Evolutionary conservation across 371 early-diverging fungal species (phyloP), one percentile per base, ranked within the genome.

Genomic region (Mortierella sp.): DNA sequence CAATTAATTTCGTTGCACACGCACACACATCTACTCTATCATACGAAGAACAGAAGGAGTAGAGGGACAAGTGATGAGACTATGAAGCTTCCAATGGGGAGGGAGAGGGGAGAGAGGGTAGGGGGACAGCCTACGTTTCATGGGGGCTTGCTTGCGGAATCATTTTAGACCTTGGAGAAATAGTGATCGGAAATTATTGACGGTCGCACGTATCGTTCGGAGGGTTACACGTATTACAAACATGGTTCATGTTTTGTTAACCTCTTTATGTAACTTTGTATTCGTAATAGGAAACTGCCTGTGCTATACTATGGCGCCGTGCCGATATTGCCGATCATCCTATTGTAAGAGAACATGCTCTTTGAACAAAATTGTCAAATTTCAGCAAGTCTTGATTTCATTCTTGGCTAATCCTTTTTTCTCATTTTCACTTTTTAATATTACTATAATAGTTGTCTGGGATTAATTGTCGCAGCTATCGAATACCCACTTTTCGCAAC

Each of bases 401-500:
- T 43, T 24, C 43, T 66, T 43, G 15, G 11, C 41, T 19, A 41
- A 57, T 10, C 33, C 8, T 38, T 40, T 45, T 5, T 10, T 8
- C 28, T 6, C 53, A 1, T 47, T 45, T 15, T 43, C 61, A 3
- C 53, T 0, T 47, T 45, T 15, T 53, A 57, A 3, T 58, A 32
- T 21, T 38, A 13, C 4, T 28, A 19, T 28, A 19, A 33, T 58
- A 81, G 81, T 71, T 45, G 66, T 11, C 69, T 81, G 6, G 81
- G 81, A 7, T 22, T 81, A 21, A 22, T 76, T 0, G n/a, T 81
- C 5, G 68, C 65, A 28, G 63, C 50, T 11, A 63, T 81, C 48
- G 81, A 81, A 69, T 81, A 63, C 47, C 81, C 81, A 1, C 47
- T 81, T 5, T 58, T 81, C 40, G 19, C 32, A 1, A n/a, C 24